Conservation (phyloP, 2,329 filamentous ascomycete genomes). For the Stemphylium lycopersici region DNA sequence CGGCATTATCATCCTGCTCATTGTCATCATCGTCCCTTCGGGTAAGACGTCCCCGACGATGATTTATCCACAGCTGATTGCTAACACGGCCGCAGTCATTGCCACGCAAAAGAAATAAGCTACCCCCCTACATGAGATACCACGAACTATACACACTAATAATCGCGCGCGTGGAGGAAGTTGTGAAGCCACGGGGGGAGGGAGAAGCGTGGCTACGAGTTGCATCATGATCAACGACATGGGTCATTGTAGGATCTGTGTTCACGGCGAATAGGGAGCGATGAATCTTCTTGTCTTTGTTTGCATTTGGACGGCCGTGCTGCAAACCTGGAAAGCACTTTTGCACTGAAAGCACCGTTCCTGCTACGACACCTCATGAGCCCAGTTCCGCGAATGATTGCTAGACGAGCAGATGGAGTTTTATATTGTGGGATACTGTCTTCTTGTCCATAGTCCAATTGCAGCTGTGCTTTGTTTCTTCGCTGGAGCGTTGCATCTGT, state of each 20-base stretch:
- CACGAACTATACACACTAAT: constrained; percentile 41
- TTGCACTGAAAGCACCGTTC: constrained; percentile 23
- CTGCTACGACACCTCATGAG: constrained; percentile 32
- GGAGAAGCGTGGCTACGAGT: constrained; percentile 29
- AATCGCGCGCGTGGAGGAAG: constrained; percentile 31
- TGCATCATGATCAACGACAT: constrained; percentile 34
- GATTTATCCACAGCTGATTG: too few relatives aligned
- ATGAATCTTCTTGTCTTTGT: constrained; percentile 46
- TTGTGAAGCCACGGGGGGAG: constrained; percentile 27
- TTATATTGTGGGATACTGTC: constrained; percentile 24
- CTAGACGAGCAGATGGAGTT: constrained; percentile 47
- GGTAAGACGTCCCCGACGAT: constrained; percentile 63
- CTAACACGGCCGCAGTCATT: constrained; percentile 34
- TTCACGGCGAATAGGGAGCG: constrained; percentile 46
- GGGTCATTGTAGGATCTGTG: constrained; percentile 41
- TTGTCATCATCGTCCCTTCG: constrained; percentile 92
- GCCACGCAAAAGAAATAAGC: constrained; percentile 32
- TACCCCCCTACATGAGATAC: constrained; percentile 28
- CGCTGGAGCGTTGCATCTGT: background rate
- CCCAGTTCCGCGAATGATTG: constrained; percentile 32
- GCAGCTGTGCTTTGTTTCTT: constrained; percentile 5
- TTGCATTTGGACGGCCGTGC: constrained; percentile 41
- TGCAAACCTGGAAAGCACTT: constrained; percentile 26
- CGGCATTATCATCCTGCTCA: constrained; percentile 87
- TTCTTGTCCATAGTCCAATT: constrained; percentile 29